Evolutionary conservation across 2,329 filamentous ascomycete genomes (phyloP), one percentile per base, ranked within the genome.

Genomic region (Trichothecium roseum): DNA sequence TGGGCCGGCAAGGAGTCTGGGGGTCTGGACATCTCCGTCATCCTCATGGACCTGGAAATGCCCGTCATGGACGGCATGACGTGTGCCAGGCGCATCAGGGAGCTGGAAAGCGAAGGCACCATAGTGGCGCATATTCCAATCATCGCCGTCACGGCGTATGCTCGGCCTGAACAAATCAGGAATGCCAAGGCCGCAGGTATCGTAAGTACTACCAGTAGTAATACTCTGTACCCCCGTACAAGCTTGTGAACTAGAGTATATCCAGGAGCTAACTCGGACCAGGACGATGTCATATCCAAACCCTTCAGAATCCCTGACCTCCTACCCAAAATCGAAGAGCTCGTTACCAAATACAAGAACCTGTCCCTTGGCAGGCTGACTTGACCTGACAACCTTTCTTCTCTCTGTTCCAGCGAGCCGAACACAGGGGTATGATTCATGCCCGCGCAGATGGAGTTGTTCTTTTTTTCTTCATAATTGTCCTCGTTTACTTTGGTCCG

Each of bases 41-140:
- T 88, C 10, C 56, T 88, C 5, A 86, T 88, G 82, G 84, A 88
- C 50, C 66, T 86, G 32, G 82, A 87, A 49, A 88, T 88, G 83
- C 83, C 83, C 1, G 69, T 86, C 30, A 87, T 87, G 83, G 81
- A 88, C 47, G 84, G 84, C 26, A 73, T 84, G 55, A 81, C 80
- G 3, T 85, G 82, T 42, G 78, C 82, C 10, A 66, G 69, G 29
- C 72, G 64, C 40, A 86, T 89, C 36, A 70, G 84, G 14, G 69
- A 80, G 40, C 62, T 84, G 14, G 81, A 88, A 52, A 60, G 59
- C 33, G 64, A 73, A 36, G 74, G 75, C 15, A 72, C 66, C 22
- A 70, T 84, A 32, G 63, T 69, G 14, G 61, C 66, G 34, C 81
- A 84, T 48, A 73, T 85, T n/a, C 80, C 81, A 3, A 83, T 85